Conservation (phyloP, 306 rosid genomes). For the Carpinus fangiana region DNA sequence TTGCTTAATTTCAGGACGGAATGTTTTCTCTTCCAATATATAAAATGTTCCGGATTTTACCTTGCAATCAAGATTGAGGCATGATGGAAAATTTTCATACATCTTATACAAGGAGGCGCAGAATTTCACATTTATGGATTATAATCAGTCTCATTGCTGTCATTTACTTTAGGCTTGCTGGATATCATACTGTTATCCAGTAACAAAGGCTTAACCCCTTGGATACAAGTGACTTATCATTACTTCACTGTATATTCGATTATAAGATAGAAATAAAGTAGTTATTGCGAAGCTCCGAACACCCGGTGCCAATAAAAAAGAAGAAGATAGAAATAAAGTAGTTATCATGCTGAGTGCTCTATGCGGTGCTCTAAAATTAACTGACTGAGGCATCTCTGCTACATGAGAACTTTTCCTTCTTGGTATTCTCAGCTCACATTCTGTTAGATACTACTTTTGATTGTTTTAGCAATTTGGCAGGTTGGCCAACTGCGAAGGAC, state of each 20-base stretch:
- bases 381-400: background rate
- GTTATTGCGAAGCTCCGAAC: too few species aligned
- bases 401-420: background rate
- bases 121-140: background rate
- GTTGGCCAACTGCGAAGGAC: constrained; percentile 78
- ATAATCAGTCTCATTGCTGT: background rate
- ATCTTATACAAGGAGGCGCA: background rate
- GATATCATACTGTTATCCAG: background rate
- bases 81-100: background rate
- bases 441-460: constrained; percentile 15
- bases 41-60: background rate
- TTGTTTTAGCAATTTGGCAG: constrained; percentile 50
- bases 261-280: background rate
- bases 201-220: background rate
- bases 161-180: background rate
- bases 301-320: too few species aligned
- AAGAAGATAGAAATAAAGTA: background rate
- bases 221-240: background rate
- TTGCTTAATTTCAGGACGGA: background rate
- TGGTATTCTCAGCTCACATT: background rate
- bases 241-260: background rate
- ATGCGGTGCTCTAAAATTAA: background rate
- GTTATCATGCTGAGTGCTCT: background rate
- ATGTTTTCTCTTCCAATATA: background rate
- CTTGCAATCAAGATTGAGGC: background rate